These are phyloP conservation scores for Russula virescens DNA, from an alignment of 768 basidiomycete species.

Conservation along the genomic window DNA sequence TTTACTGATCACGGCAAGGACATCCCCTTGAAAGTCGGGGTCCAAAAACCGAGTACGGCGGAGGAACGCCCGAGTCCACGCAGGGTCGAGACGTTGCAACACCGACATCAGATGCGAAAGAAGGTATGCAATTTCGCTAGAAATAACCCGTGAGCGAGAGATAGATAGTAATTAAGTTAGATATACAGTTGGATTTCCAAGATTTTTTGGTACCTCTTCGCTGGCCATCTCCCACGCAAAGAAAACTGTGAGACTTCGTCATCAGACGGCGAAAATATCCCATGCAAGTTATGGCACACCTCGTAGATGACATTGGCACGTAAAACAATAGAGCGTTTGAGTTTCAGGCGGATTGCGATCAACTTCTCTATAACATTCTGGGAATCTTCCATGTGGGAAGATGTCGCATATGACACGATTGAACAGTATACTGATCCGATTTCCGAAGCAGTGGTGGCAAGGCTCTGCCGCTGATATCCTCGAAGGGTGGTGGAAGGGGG, in stretches of 20 bases:
- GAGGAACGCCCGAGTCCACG: slow-evolving; percentile 75
- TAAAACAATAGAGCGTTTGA: slow-evolving; percentile 53
- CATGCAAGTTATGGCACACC: slow-evolving; percentile 34
- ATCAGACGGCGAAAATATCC: neutral
- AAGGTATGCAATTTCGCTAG: slow-evolving; percentile 60
- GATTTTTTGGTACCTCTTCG: slow-evolving; percentile 65
- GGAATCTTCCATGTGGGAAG: slow-evolving; percentile 44
- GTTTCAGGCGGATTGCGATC: slow-evolving; percentile 69
- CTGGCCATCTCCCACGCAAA: slow-evolving; percentile 72
- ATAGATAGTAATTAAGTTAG: neutral
- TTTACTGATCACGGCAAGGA: slow-evolving; percentile 73
- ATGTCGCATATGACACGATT: slow-evolving; percentile 65
- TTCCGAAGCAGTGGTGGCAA: slow-evolving; percentile 63
- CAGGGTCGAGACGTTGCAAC: slow-evolving; percentile 62
- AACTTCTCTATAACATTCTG: slow-evolving; percentile 55
- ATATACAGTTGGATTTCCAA: slow-evolving; percentile 62
- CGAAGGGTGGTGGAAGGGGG: slow-evolving; percentile 76
- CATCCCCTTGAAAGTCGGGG: slow-evolving; percentile 76
- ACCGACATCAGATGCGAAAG: slow-evolving; percentile 72
- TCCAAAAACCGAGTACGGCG: slow-evolving; percentile 70
- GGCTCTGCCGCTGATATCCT: slow-evolving; percentile 59
- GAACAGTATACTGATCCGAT: slow-evolving; percentile 71
- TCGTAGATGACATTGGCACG: slow-evolving; percentile 61
- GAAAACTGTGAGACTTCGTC: slow-evolving; percentile 49
- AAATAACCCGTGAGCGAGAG: slow-evolving; percentile 15